Conservation (phyloP, 208 protist species). For the Wallacemonas collosoma region DNA sequence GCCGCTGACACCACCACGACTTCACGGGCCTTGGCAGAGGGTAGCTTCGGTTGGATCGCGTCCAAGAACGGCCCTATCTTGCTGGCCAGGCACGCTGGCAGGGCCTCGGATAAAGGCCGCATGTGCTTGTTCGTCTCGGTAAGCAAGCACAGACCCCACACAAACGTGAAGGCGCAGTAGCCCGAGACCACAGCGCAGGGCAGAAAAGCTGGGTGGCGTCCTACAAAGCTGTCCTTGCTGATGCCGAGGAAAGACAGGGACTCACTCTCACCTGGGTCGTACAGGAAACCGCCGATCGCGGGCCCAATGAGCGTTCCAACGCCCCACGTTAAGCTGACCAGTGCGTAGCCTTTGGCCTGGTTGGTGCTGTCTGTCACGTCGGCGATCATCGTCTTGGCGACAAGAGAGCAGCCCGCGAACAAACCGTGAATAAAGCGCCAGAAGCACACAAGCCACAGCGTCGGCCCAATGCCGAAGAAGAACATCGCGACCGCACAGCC, state of each 20-base stretch:
- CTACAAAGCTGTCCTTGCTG: constrained; percentile 35
- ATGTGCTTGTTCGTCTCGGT: constrained; percentile 45
- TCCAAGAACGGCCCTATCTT: constrained; percentile 25
- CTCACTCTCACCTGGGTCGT: constrained; percentile 48
- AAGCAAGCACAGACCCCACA: constrained; percentile 40
- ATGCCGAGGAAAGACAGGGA: constrained; percentile 29
- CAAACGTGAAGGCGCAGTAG: constrained; percentile 59
- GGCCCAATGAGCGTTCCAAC: constrained; percentile 74
- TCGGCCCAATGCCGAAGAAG: constrained; percentile 72
- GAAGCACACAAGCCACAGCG: constrained; percentile 52
- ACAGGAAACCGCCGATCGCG: constrained; percentile 66
- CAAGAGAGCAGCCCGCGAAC: constrained; percentile 62
- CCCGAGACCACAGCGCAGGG: constrained; percentile 48
- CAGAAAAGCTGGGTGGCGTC: constrained; percentile 67
- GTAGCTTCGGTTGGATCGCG: constrained; percentile 38
- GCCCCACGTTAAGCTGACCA: constrained; percentile 95
- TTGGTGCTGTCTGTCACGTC: constrained; percentile 82
- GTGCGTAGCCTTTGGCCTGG: constrained; percentile 93
- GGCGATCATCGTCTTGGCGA: constrained; percentile 82
- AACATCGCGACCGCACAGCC: constrained; percentile 53
- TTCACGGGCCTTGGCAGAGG: constrained; percentile 9
- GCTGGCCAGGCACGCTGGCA: constrained; percentile 27
- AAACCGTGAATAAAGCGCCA: constrained; percentile 81
- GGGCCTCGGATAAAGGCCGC: constrained; percentile 22
- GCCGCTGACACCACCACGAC: neutral